Base-by-base conservation (phyloP, 257 asterid genomes). In the Ocimum tenuiflorum region DNA sequence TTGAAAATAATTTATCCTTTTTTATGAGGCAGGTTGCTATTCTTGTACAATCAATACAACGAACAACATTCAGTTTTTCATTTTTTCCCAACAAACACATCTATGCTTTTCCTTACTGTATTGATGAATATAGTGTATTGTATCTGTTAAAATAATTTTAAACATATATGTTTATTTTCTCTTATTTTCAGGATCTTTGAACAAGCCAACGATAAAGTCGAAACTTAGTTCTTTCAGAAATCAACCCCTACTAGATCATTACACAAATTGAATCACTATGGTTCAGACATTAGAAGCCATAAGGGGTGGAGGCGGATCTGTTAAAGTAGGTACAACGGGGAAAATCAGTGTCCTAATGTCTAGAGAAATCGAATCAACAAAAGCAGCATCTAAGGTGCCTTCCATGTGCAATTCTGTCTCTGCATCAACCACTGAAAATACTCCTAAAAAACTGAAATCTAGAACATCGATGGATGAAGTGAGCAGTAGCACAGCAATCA, bases 241-340 rank as follows among this genome's bases (percentile, higher is more conserved):
- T 2, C 50, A 59, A 46, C 46, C 17, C 29, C 20, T 56, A 29
- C 38, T 2, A 23, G 47, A 27, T 53, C 33, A 14, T 41, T 69
- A 27, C 60, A 38, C 65, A 4, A 57, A 48, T 60, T 18, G 68
- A 55, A 71, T 62, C 66, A 45, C 53, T 13, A 87, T 85, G 97
- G 88, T 81, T 69, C 85, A 73, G 63, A 82, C 84, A 55, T 69
- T 87, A 72, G 91, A 85, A 81, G 79, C 89, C 31, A 76, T 85
- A 62, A 71, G 69, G 73, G 87, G 95, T 68, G 89, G 95, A 24
- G 94, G 94, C 70, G 96, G 96, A 69, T 87, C 95, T 10, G 59
- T 89, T 57, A 87, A 82, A 79, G 79, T 87, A 8, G 96, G 96
- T 63, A 80, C 89, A 46, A 89, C 94, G 6, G 95, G 96, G 57